Base-by-base conservation (phyloP, 805 yeast genomes). In the Ogataea siamensis region DNA sequence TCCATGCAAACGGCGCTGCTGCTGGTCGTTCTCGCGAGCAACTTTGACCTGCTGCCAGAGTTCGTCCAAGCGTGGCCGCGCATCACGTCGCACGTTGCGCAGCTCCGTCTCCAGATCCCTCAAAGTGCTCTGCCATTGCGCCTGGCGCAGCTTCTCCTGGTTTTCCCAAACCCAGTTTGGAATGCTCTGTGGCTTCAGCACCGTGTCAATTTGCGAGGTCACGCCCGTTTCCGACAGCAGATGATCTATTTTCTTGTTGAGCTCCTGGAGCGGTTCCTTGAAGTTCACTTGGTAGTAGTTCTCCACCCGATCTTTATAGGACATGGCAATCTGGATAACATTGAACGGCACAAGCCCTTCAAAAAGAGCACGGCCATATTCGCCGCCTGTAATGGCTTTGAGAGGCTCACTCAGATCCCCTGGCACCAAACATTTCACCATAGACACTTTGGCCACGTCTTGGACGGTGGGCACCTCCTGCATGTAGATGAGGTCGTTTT, bases 401-500 rank as follows among this genome's bases (percentile, higher is more conserved):
- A 50, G 43, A 1, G 76, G 54, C 5, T 66, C 68, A 2, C 51
- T 55, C 0, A 75, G 60, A 3, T 62, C 63, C 27, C 62, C 46
- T 0, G 76, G 63, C 6, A 51, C 26, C 5, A 57, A 17, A 10
- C 52, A 48, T 35, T 74, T 74, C 2, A 82, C 87, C 70, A 83
- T 76, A 4, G 73, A 57, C 0, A 78, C 80, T 2, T 73, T 72
- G 2, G 60, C 53, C 3, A 79, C 64, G 0, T 65, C 50, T 0
- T 53, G 41, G 6, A 47, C 51, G 1, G 45, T 49, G 0, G 95
- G 94, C 0, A 87, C 78, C 2, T 66, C 62, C 41, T 83, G 80
- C 26, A 85, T 61, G 57, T 87, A 86, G 5, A 89, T 79, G 49
- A 87, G 66, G 52, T 87, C 89, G 55, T 88, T 88, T 47, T 88